Percentiles rank a stretch among this genome's conserved stretches.
Conservation (phyloP, 306 rosid genomes). For the Dryas drummondii region DNA sequence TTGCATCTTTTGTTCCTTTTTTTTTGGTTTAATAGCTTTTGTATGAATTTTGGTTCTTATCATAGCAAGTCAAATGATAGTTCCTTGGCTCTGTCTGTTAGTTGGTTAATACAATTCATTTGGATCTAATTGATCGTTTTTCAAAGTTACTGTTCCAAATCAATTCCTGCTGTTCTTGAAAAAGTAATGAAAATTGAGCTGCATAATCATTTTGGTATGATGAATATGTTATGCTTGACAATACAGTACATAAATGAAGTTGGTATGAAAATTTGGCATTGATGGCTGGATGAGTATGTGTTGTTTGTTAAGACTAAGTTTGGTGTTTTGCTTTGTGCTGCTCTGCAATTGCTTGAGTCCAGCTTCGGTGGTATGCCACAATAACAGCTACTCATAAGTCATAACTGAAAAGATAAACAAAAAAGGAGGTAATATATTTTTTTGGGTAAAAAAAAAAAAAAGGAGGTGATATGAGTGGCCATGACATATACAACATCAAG, state of each 20-base stretch:
- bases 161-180: not conserved
- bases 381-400: not conserved
- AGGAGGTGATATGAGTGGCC: no score
- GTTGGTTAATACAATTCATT: no score
- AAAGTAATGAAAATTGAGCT: not conserved
- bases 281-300: not conserved
- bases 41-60: not conserved
- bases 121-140: not conserved
- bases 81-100: no score
- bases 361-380: not conserved
- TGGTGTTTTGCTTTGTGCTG: slow-evolving; percentile 1
- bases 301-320: not conserved
- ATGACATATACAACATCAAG: not conserved
- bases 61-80: not conserved
- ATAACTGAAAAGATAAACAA: no score
- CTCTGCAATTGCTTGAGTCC: not conserved
- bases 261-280: slow-evolving; percentile 6
- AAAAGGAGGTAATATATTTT: not conserved
- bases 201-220: not conserved
- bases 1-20: not conserved
- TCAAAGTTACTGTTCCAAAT: not conserved
- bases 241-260: slow-evolving; percentile 4
- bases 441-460: not conserved
- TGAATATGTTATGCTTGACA: not conserved
- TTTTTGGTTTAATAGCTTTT: not conserved